Evolutionary conservation across 345 rosid genomes (phyloP).

Genomic region (Syzygium aqueum): DNA sequence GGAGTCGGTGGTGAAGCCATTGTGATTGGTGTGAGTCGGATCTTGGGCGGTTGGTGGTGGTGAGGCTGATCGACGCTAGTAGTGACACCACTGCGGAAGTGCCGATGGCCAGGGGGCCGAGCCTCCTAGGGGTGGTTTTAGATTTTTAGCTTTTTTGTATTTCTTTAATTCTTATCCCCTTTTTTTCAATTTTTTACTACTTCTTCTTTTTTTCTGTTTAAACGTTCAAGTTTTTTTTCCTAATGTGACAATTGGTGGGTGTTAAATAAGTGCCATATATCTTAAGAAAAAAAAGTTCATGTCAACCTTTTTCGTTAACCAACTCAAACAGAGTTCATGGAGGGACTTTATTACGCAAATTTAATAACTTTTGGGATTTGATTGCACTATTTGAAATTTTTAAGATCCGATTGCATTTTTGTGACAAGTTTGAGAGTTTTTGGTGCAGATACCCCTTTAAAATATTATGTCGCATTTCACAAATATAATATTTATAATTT

Average conservation of each 20-base stretch:
- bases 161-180: neutral
- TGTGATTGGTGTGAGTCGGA: neutral
- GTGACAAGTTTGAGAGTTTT: neutral
- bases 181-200: too few relatives aligned
- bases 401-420: neutral
- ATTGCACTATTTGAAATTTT: neutral
- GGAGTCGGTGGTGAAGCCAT: too few relatives aligned
- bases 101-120: neutral
- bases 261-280: neutral
- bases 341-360: neutral
- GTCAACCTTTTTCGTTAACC: neutral
- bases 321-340: neutral
- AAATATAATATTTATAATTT: neutral
- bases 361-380: neutral
- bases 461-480: neutral
- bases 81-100: neutral
- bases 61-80: neutral
- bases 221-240: neutral
- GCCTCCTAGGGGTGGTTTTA: neutral
- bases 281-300: neutral
- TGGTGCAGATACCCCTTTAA: neutral
- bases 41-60: neutral
- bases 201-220: too few relatives aligned
- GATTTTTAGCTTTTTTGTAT: neutral
- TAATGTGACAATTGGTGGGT: neutral